Percentiles rank a stretch among this genome's conserved stretches.
Conservation (phyloP, 768 basidiomycete genomes). For the Obba rivulosa region DNA sequence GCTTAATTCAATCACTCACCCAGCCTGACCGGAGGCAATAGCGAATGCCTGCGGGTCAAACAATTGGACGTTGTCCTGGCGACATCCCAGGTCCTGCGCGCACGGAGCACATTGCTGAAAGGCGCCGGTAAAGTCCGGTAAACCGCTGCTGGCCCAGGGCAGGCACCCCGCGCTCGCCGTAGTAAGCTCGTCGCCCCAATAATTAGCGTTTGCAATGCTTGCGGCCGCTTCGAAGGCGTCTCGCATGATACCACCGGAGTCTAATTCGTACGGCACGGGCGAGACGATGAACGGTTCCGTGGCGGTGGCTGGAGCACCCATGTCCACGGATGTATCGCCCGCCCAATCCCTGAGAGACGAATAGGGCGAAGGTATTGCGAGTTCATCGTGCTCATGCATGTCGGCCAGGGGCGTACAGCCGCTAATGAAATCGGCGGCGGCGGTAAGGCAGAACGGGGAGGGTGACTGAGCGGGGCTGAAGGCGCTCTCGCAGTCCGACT, state of each 20-base stretch:
- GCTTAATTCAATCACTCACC: not conserved
- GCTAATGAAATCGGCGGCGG: constrained; percentile 6
- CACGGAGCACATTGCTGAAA: constrained; percentile 10
- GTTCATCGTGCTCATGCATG: constrained; percentile 6
- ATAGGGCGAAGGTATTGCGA: constrained; percentile 16
- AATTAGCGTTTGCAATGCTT: constrained; percentile 10
- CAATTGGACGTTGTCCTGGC: constrained; percentile 16
- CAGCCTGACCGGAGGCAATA: not conserved
- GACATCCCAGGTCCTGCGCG: constrained; percentile 11
- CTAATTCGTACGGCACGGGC: constrained; percentile 12
- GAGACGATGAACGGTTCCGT: constrained; percentile 12
- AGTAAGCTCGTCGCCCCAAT: constrained; percentile 8
- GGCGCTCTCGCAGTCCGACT: constrained; percentile 9
- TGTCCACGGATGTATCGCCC: constrained; percentile 9
- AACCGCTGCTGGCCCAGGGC: constrained; percentile 3
- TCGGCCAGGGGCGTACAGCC: constrained; percentile 7
- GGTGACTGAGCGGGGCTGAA: constrained; percentile 11
- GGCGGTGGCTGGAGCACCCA: not conserved
- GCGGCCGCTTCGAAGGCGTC: constrained; percentile 23
- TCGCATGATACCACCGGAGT: constrained; percentile 14
- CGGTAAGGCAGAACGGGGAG: constrained; percentile 3
- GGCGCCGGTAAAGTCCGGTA: constrained; percentile 1
- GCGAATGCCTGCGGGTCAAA: not conserved
- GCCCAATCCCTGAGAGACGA: constrained; percentile 26
- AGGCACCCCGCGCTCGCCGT: constrained; percentile 1